A percentile compares a stretch with the other conserved stretches of the same genome.
These are phyloP conservation scores for Tuber aestivum DNA, from an alignment of 495 filamentous ascomycete species.

Conservation along the genomic window DNA sequence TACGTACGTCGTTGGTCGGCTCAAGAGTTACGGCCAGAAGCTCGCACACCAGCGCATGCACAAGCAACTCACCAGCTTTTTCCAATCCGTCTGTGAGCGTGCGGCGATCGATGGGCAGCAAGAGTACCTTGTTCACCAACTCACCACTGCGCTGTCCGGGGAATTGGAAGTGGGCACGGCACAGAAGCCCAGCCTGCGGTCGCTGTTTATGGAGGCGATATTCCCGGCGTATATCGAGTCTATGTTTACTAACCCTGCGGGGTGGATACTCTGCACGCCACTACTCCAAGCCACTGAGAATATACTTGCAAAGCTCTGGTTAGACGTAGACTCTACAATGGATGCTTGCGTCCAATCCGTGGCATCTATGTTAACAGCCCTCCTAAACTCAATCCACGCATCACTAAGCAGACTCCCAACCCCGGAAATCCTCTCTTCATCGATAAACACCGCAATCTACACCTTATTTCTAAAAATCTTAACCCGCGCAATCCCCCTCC, in stretches of 20 bases:
- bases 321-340: slow-evolving; percentile 50
- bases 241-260: slow-evolving; percentile 49
- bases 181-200: slow-evolving; percentile 51
- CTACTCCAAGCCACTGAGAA: slow-evolving; percentile 50
- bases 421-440: slow-evolving; percentile 47
- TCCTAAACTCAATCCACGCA: slow-evolving; percentile 45
- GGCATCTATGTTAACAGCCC: slow-evolving; percentile 45
- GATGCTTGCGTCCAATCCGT: slow-evolving; percentile 47
- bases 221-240: slow-evolving; percentile 61
- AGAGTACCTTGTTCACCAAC: slow-evolving; percentile 54
- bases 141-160: slow-evolving; percentile 53
- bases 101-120: slow-evolving; percentile 60
- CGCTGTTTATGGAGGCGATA: slow-evolving; percentile 54
- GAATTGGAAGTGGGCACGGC: slow-evolving; percentile 48
- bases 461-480: slow-evolving; percentile 47
- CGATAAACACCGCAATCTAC: slow-evolving; percentile 44
- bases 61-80: slow-evolving; percentile 57
- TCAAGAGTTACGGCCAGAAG: slow-evolving; percentile 60
- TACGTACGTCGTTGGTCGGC: slow-evolving; percentile 60
- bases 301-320: slow-evolving; percentile 49
- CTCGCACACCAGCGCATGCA: slow-evolving; percentile 50
- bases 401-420: slow-evolving; percentile 41
- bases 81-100: slow-evolving; percentile 59
- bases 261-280: slow-evolving; percentile 57
- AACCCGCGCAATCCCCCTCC: slow-evolving; percentile 47